phyloP scores from a whole-genome alignment of 2,329 filamentous ascomycete genomes.

The Pseudocercospora macadamiae region DNA sequence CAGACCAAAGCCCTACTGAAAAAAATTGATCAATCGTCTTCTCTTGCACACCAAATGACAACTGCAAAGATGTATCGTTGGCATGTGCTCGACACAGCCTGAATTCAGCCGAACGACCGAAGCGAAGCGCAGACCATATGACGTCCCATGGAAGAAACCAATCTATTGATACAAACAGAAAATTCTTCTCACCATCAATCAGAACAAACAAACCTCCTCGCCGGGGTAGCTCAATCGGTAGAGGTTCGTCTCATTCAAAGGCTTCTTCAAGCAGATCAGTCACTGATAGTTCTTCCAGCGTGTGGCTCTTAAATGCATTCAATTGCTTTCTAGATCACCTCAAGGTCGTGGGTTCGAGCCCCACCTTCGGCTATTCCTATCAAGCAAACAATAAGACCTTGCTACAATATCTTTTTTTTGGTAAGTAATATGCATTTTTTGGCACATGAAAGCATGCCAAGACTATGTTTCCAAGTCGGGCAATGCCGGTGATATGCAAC shows the following conservation, averaged over 20 bases:
- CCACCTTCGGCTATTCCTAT: slow-evolving; percentile 6
- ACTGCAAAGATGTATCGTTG: no score
- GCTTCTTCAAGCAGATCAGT: background rate
- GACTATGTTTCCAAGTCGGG: no score
- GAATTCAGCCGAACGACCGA: background rate
- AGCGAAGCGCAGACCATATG: background rate
- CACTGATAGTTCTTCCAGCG: background rate
- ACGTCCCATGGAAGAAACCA: background rate
- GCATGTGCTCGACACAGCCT: no score
- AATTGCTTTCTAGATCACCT: background rate
- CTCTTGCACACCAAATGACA: no score
- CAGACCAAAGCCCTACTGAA: no score
- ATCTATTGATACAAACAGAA: background rate
- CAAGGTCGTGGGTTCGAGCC: slow-evolving; percentile 5
- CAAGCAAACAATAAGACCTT: background rate
- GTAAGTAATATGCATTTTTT: background rate
- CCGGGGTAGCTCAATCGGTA: slow-evolving; percentile 6
- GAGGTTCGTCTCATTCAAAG: background rate
- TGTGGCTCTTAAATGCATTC: slow-evolving; percentile 1
- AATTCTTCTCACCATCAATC: background rate
- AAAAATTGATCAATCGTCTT: no score
- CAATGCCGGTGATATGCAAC: no score
- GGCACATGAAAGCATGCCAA: no score
- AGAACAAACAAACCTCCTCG: background rate
- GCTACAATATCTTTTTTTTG: background rate